phyloP scores from a whole-genome alignment of 2,329 filamentous ascomycete genomes.

The Colletotrichum sp. region DNA sequence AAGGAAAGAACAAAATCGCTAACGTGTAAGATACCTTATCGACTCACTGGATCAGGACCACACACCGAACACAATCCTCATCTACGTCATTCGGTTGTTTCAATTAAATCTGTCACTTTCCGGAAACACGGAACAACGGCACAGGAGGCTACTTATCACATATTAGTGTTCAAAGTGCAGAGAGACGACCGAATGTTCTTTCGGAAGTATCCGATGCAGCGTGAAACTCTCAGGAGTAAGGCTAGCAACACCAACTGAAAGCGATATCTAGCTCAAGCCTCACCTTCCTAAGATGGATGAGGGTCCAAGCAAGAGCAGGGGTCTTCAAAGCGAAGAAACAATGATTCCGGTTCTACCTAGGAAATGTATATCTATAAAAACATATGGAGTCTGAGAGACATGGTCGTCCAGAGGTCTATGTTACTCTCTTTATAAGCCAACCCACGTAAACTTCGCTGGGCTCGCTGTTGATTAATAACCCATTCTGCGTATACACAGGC shows the following conservation, averaged over 20 bases:
- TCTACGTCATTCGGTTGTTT: neutral
- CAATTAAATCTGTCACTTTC: neutral
- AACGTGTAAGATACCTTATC: neutral
- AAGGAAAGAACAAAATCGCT: neutral
- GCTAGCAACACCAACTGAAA: neutral
- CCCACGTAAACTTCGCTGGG: neutral
- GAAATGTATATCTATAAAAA: neutral
- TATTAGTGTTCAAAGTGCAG: neutral
- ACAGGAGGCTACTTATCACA: neutral
- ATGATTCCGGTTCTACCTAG: neutral
- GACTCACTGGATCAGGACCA: neutral
- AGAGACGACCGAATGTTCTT: neutral
- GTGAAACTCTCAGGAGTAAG: neutral
- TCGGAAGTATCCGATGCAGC: neutral
- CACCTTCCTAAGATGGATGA: neutral
- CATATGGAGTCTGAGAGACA: neutral
- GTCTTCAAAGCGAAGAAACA: neutral
- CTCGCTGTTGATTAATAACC: neutral
- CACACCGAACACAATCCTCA: neutral
- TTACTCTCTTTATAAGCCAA: neutral
- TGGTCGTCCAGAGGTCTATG: neutral
- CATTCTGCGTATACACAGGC: neutral
- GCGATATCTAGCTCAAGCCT: neutral
- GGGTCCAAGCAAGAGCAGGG: neutral
- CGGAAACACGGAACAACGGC: neutral